A percentile compares a stretch with the other conserved stretches of the same genome.
Conservation (phyloP, 2,329 filamentous ascomycete species). For the Chrysoporthe puriensis region DNA sequence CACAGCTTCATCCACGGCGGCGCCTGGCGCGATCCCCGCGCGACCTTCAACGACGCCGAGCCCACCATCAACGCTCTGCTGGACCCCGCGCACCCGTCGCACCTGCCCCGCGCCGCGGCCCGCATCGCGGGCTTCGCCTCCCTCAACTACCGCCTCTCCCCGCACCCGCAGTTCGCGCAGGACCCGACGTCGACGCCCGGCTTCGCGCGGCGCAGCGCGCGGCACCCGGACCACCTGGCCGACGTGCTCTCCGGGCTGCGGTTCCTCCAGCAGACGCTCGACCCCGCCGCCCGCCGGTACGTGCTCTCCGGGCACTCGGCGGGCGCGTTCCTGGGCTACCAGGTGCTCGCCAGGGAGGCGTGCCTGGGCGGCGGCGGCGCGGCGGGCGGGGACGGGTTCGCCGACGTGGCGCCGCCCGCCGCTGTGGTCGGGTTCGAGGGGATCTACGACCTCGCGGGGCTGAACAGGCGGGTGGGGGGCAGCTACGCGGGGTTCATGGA, state of each 20-base stretch:
- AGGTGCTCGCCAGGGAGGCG: constrained; percentile 54
- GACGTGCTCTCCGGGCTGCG: constrained; percentile 58
- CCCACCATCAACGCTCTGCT: constrained; percentile 50
- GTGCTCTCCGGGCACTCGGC: constrained; percentile 66
- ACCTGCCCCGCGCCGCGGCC: constrained; percentile 30
- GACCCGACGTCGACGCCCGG: constrained; percentile 42
- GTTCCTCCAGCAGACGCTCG: constrained; percentile 46
- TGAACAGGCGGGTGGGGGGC: constrained; percentile 51
- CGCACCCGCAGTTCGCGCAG: constrained; percentile 51
- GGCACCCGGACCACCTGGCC: constrained; percentile 63
- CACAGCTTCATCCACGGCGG: constrained; percentile 63
- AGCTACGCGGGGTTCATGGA: constrained; percentile 61
- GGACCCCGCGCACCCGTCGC: constrained; percentile 24
- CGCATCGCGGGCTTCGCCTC: constrained; percentile 65
- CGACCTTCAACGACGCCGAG: constrained; percentile 49
- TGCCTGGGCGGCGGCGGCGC: constrained; percentile 34
- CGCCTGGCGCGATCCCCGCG: constrained; percentile 63
- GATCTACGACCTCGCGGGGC: constrained; percentile 65
- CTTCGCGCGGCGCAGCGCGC: constrained; percentile 45
- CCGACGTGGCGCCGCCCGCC: constrained; percentile 45
- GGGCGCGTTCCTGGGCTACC: constrained; percentile 66
- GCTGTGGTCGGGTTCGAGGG: constrained; percentile 66
- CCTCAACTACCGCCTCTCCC: constrained; percentile 66
- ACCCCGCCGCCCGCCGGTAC: constrained; percentile 43
- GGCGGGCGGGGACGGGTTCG: constrained; percentile 29